Evolutionary conservation across 106 monocot genomes (phyloP).

Genomic region (Allium fistulosum): DNA sequence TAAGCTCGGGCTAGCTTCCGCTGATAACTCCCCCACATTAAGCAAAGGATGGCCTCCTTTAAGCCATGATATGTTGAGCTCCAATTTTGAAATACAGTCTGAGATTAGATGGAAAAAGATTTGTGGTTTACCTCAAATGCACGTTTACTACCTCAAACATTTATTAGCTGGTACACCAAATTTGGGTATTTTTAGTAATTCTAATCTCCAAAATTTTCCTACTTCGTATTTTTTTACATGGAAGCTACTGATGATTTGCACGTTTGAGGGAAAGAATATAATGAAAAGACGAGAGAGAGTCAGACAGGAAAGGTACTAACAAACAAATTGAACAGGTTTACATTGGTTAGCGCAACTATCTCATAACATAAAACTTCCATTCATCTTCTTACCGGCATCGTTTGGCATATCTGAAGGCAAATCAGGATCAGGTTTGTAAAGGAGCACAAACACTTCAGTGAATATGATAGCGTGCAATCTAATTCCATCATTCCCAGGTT

Average conservation of each 20-base stretch:
- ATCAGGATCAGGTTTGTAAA: conserved; percentile 84
- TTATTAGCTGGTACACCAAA: too few relatives aligned
- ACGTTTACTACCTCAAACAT: too few relatives aligned
- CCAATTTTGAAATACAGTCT: conserved; percentile 18
- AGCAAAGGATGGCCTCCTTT: conserved; percentile 76
- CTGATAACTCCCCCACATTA: conserved; percentile 73
- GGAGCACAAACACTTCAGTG: conserved; percentile 67
- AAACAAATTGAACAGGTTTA: too few relatives aligned
- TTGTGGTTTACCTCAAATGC: too few relatives aligned
- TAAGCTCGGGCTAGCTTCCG: conserved; percentile 79
- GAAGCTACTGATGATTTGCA: too few relatives aligned
- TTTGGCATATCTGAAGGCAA: conserved; percentile 53
- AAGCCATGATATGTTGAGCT: conserved; percentile 85
- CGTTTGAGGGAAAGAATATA: too few relatives aligned
- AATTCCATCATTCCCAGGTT: conserved; percentile 71
- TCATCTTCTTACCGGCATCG: conserved; percentile 35
- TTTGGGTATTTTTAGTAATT: too few relatives aligned
- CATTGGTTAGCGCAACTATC: too few relatives aligned
- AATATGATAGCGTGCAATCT: conserved; percentile 79
- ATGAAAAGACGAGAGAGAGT: too few relatives aligned
- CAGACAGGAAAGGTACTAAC: too few relatives aligned
- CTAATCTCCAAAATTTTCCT: too few relatives aligned
- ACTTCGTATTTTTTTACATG: too few relatives aligned
- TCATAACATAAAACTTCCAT: conserved; percentile 1
- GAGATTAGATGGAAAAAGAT: neutral